Evolutionary conservation across 2,329 filamentous ascomycete species (phyloP), one percentile per base, ranked within the genome.

Genomic region (Verticillium longisporum): DNA sequence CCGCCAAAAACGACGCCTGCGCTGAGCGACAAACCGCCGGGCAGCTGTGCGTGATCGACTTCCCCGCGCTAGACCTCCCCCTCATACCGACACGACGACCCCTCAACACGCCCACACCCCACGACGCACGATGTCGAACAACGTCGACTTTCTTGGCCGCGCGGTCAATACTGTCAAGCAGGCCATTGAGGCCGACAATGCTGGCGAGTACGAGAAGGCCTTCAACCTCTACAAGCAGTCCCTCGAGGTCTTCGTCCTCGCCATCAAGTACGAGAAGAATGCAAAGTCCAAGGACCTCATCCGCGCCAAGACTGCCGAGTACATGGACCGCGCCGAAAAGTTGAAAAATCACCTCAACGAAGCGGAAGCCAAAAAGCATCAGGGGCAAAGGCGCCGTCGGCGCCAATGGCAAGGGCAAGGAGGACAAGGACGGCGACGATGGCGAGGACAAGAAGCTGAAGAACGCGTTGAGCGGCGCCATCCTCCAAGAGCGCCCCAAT

Each of bases 221-320:
- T 98, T 98, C 75, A 91, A 97, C 73, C 84, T 90, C 65, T 99
- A 99, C 85, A 97, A 97, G 81, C 88, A 92, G 68, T 89, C 94
- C 58, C 90, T 99, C 68, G 94, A 99, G 78, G 87, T 98, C 62
- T 99, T 98, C 82, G 97, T 99, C 90, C 90, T 98, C 64, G 95
- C 95, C 37, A 84, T 99, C 63, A 99, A 99, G 82, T 99, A 94
- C 94, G 95, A 99, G 80, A 99, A 98, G 85, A 98, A 97, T 79
- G 88, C 90, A 65, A 94, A 93, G 69, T 93, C 92, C 66, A 98
- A 98, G 81, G 92, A 96, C 73, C 96, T 97, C 85, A 97, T 99
- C 75, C 89, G 95, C 68, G 87, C 90, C 69, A 98, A 98, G 81
- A 92, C 93, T 21, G 90, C 83, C 69, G 94, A 97, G 74, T 99